Conservation (phyloP, 495 filamentous ascomycete genomes). For the Aspergillus panamensis region DNA sequence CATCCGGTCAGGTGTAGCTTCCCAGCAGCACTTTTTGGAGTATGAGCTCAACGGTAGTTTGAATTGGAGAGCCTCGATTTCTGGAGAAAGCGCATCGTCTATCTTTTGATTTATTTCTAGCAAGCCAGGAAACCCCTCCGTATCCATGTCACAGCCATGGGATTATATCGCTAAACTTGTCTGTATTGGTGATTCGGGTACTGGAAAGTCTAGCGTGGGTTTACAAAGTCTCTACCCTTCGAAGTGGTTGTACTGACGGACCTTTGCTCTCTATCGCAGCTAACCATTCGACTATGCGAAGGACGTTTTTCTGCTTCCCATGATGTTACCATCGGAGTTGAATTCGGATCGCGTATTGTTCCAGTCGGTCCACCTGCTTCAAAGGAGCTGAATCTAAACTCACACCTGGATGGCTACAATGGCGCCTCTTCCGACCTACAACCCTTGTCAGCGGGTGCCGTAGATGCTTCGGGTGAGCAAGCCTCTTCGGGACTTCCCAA, state of each 20-base stretch:
- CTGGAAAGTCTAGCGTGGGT: conserved; percentile 78
- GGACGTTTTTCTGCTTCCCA: conserved; percentile 89
- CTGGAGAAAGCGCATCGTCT: background rate
- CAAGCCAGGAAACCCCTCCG: conserved; percentile 3
- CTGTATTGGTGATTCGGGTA: conserved; percentile 92
- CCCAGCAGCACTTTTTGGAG: conserved; percentile 8
- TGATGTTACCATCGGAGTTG: conserved; percentile 97
- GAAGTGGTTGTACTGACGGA: conserved; percentile 12
- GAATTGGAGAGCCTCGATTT: conserved; percentile 11
- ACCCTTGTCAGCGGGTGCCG: conserved; percentile 12
- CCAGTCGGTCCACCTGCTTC: conserved; percentile 76
- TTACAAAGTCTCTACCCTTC: background rate
- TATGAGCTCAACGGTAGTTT: conserved; percentile 21
- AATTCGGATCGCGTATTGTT: conserved; percentile 93
- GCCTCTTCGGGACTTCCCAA: conserved; percentile 32
- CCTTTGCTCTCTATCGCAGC: conserved; percentile 34
- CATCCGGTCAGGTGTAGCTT: background rate
- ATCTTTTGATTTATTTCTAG: conserved; percentile 1
- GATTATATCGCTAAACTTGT: conserved; percentile 99
- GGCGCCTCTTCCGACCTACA: conserved; percentile 1
- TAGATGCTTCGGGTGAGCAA: conserved; percentile 22
- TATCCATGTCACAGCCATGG: conserved; percentile 77
- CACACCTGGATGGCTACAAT: conserved; percentile 22
- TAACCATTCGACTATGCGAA: conserved; percentile 95
- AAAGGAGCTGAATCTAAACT: conserved; percentile 37